phyloP scores from a whole-genome alignment of 306 rosid species.

The Prunus salicina region DNA sequence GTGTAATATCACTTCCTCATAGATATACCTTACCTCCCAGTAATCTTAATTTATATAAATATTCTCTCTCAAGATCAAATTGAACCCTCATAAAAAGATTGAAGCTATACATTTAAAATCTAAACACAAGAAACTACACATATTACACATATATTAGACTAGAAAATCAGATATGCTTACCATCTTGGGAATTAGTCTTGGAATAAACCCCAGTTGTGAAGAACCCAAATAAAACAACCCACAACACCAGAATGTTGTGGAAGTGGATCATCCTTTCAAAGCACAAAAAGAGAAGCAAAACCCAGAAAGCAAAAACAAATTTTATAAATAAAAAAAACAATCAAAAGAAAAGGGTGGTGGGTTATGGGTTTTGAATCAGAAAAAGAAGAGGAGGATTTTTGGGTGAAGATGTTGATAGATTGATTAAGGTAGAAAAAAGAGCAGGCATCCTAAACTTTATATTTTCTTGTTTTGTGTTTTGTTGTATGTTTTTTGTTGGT shows the following conservation, averaged over 20 bases:
- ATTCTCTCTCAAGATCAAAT: too few relatives aligned
- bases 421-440: background rate
- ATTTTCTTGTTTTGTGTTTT: background rate
- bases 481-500: background rate
- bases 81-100: too few relatives aligned
- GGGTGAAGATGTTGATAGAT: background rate
- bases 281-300: background rate
- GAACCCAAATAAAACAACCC: conserved; percentile 49
- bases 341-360: background rate
- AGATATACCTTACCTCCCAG: too few relatives aligned
- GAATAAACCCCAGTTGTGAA: conserved; percentile 30
- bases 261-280: conserved; percentile 39
- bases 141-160: background rate
- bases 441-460: background rate
- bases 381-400: background rate
- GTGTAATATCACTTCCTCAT: too few relatives aligned
- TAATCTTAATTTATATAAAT: too few relatives aligned
- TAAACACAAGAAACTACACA: background rate
- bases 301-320: background rate
- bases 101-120: background rate
- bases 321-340: background rate
- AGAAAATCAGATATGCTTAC: conserved; percentile 11
- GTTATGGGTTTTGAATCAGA: background rate
- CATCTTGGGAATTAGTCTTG: conserved; percentile 40
- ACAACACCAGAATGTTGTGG: conserved; percentile 52